Conservation (phyloP, 495 filamentous ascomycete species). For the Alectoria sarmentosa region DNA sequence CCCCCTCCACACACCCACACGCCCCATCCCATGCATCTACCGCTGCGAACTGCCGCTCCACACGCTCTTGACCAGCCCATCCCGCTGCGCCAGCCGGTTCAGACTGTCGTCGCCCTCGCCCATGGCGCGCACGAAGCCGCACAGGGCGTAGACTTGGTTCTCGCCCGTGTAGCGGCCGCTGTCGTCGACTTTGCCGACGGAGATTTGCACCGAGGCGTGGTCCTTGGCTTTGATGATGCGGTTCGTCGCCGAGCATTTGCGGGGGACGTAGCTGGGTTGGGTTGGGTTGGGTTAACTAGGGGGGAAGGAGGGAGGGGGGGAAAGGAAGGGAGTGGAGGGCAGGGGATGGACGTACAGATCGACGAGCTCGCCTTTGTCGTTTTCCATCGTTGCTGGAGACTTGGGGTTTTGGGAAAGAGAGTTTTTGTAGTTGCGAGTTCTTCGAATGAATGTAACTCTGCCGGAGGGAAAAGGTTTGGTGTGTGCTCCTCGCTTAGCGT, state of each 20-base stretch:
- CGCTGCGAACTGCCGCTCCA: conserved; percentile 72
- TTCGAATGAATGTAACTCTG: neutral
- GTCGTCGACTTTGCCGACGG: conserved; percentile 90
- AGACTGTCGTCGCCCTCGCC: conserved; percentile 95
- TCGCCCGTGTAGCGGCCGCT: conserved; percentile 94
- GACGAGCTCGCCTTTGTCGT: conserved; percentile 97
- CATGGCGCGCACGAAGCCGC: conserved; percentile 95
- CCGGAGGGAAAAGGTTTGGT: neutral
- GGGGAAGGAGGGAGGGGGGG: conserved; percentile 3
- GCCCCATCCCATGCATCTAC: conserved; percentile 40
- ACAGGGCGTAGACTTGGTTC: conserved; percentile 94
- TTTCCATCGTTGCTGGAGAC: conserved; percentile 56
- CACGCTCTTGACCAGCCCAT: conserved; percentile 93
- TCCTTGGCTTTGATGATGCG: conserved; percentile 99
- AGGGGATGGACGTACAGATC: conserved; percentile 67
- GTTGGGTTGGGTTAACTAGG: conserved; percentile 20
- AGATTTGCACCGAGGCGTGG: conserved; percentile 86
- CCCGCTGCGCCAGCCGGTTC: conserved; percentile 90
- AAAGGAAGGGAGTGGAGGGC: conserved; percentile 10
- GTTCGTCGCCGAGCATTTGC: conserved; percentile 94
- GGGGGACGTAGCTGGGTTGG: conserved; percentile 79
- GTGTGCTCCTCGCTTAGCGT: conserved; percentile 5
- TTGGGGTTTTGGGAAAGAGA: neutral
- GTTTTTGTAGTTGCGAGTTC: neutral
- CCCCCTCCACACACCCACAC: neutral